Evolutionary conservation across 257 asterid genomes (phyloP), one percentile per base, ranked within the genome.

Genomic region (Salvia hispanica): DNA sequence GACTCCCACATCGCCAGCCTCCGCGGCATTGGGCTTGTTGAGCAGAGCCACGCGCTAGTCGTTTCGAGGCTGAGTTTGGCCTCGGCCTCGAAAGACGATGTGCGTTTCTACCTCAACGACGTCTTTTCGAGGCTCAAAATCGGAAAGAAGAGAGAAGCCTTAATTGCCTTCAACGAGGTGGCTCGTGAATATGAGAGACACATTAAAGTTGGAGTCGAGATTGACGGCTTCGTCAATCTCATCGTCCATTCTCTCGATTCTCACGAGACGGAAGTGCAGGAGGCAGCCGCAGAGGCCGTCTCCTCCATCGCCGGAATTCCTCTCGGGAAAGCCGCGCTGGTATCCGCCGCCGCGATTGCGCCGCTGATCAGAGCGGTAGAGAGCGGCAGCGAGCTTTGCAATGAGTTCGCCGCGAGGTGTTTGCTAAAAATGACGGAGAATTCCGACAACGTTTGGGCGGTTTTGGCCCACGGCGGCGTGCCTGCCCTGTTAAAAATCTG

Each of bases 391-490:
- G 81, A 77, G 10, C 28, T 58, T 78, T 70, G 96, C 43, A 91
- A 79, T 73, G 86, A 74, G 60, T 79, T 39, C 51, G 86, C 96
- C 1, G 82, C 90, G 7, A 88, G 82, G 78, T 88, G 97, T 83
- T 85, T 94, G 89, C 77, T 79, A 78, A 90, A 81, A 43, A 53
- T 91, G 46, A 94, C 97, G 0, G 93, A 87, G 84, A 91, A 94
- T 64, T 88, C 96, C 1, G 99, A 94, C 14, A 94, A 94, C 64
- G 93, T 80, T 0, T 94, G 99, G 99, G 83, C 96, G 0, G 82
- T 94, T 78, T 91, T 96, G 5, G 92, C 99, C 33, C 99, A 94
- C 9, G 99, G 96, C 25, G 97, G 99, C 34, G 96, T 87, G 3
- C 82, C 96, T 6, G 84, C 73, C 12, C 83, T 94, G 62, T 67